Conservation (phyloP, 345 rosid genomes). For the Euphorbia pulcherrima region DNA sequence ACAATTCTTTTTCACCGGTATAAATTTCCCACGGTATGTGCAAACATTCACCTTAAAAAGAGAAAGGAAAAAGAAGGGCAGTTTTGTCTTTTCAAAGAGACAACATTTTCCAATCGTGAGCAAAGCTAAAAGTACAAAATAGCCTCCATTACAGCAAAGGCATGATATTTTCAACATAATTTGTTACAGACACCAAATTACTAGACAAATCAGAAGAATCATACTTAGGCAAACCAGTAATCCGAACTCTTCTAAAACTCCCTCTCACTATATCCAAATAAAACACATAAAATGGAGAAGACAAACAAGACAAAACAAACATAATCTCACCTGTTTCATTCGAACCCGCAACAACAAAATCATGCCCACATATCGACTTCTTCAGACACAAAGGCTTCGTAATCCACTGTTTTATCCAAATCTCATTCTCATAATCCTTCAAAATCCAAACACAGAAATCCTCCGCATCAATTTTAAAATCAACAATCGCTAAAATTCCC, state of each 20-base stretch:
- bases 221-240: constrained; percentile 14
- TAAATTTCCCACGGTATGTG: too few relatives aligned
- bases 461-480: neutral
- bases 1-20: too few relatives aligned
- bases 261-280: neutral
- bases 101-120: too few relatives aligned
- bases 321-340: constrained; percentile 14
- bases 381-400: neutral
- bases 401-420: neutral
- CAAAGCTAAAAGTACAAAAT: too few relatives aligned
- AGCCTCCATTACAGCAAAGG: neutral
- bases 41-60: too few relatives aligned
- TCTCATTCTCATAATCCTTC: neutral
- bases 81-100: too few relatives aligned
- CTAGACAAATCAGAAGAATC: constrained; percentile 8
- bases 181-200: neutral
- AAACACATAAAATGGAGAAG: constrained; percentile 1
- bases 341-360: constrained; percentile 14
- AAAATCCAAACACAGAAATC: constrained; percentile 8
- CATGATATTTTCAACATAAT: too few relatives aligned
- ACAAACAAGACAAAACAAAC: constrained; percentile 13
- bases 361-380: neutral
- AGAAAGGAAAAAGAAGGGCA: too few relatives aligned
- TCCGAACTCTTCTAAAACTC: constrained; percentile 5
- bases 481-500: constrained; percentile 13